These are phyloP conservation scores for Zygosaccharomyces gambellarensis DNA, from an alignment of 805 yeast genomes.

Conservation along the genomic window DNA sequence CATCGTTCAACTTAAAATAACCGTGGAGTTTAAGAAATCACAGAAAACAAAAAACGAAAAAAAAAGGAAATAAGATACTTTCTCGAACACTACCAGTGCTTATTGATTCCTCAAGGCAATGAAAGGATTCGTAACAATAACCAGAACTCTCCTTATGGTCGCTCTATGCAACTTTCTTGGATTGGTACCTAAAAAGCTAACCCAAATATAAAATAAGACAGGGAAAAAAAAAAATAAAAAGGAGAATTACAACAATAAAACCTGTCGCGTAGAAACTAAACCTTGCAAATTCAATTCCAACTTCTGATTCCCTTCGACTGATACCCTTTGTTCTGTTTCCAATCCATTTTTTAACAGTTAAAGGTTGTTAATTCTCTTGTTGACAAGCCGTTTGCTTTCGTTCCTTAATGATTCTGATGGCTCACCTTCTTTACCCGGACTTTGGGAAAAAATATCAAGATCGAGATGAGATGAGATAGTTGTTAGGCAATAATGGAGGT, in stretches of 20 bases:
- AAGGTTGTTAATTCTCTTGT: neutral
- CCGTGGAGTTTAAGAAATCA: neutral
- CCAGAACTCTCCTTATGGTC: neutral
- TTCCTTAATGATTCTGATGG: slow-evolving; percentile 5
- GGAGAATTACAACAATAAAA: neutral
- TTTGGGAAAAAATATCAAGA: neutral
- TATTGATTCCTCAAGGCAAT: neutral
- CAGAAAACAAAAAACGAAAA: neutral
- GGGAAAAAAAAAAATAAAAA: neutral
- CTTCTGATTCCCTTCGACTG: neutral
- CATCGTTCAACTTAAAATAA: slow-evolving; percentile 30
- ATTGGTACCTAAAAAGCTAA: neutral
- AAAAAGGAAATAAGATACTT: neutral
- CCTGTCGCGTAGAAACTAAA: neutral
- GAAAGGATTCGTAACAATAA: neutral
- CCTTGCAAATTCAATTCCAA: neutral
- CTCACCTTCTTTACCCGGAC: slow-evolving; percentile 1
- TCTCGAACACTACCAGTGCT: neutral
- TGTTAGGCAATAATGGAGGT: neutral
- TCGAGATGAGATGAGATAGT: slow-evolving; percentile 1
- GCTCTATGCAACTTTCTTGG: neutral
- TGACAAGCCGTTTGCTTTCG: slow-evolving; percentile 6
- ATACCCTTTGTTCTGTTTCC: neutral
- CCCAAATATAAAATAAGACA: neutral
- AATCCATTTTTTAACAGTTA: neutral